phyloP scores from a whole-genome alignment of 169 alveolate genomes.

The Eimeria tenella region DNA sequence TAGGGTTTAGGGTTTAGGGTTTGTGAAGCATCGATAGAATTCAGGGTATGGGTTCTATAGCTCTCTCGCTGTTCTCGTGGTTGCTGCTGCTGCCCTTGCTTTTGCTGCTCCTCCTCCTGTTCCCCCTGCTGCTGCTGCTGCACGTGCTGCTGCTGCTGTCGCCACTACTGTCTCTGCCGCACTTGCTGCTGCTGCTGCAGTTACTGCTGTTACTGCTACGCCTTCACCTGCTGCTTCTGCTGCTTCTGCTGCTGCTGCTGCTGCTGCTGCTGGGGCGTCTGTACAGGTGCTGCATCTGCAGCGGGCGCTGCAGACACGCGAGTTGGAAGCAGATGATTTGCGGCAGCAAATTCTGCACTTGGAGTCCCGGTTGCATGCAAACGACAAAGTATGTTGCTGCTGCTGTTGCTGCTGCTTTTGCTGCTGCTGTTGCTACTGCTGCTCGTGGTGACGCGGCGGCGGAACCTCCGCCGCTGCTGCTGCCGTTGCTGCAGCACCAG shows the following conservation, averaged over 20 bases:
- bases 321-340: no score
- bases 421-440: constrained; percentile 40
- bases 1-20: not conserved
- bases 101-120: not conserved
- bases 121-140: constrained; percentile 21
- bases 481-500: no score
- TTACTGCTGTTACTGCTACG: not conserved
- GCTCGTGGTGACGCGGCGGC: not conserved
- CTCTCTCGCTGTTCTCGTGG: constrained; percentile 11
- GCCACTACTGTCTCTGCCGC: constrained; percentile 15
- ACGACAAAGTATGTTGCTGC: not conserved
- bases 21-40: not conserved
- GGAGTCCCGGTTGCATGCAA: no score
- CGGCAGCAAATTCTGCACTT: no score
- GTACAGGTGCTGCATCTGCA: no score
- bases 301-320: no score
- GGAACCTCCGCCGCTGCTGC: not conserved
- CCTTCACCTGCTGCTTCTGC: not conserved
- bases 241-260: not conserved
- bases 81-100: not conserved
- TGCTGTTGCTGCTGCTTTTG: not conserved
- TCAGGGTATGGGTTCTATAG: not conserved
- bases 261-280: not conserved
- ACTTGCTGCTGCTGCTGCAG: not conserved
- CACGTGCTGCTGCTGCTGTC: not conserved